A percentile compares a stretch with the other conserved stretches of the same genome.
phyloP scores from a whole-genome alignment of 2,329 filamentous ascomycete genomes.

The Elsinoe necatrix region DNA sequence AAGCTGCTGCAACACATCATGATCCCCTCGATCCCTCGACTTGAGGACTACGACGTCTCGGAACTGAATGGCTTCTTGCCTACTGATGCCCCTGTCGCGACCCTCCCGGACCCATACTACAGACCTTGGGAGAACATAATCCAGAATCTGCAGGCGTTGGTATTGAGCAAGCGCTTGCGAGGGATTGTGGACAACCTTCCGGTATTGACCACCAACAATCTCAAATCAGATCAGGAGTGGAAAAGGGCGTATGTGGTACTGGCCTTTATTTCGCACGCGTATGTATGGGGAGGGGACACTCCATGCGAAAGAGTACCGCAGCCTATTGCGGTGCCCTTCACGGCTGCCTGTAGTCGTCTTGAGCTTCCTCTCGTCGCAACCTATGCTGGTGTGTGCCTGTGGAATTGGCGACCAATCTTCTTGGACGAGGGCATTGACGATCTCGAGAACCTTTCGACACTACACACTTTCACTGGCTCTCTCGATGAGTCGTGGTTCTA shows the following conservation, averaged over 20 bases:
- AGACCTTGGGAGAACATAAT: conserved; percentile 86
- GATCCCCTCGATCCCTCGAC: conserved; percentile 38
- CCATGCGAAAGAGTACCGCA: conserved; percentile 67
- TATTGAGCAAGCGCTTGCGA: conserved; percentile 76
- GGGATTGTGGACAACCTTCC: conserved; percentile 72
- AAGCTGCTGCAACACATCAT: conserved; percentile 24
- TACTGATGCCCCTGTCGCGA: conserved; percentile 65
- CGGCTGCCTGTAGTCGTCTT: conserved; percentile 62
- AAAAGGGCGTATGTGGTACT: conserved; percentile 74
- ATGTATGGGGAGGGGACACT: conserved; percentile 77
- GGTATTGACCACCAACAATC: conserved; percentile 70
- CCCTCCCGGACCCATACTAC: conserved; percentile 84
- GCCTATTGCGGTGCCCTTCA: conserved; percentile 72
- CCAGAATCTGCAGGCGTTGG: conserved; percentile 75
- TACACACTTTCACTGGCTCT: conserved; percentile 87
- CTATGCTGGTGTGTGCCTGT: conserved; percentile 83
- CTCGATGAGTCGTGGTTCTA: conserved; percentile 99
- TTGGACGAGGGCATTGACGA: conserved; percentile 70
- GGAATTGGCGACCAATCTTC: conserved; percentile 96
- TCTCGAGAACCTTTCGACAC: conserved; percentile 77
- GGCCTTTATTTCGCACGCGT: conserved; percentile 71
- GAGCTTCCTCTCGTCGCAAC: conserved; percentile 89
- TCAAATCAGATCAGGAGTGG: conserved; percentile 84
- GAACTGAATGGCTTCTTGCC: conserved; percentile 79
- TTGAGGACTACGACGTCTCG: conserved; percentile 74